phyloP scores from a whole-genome alignment of 345 rosid species.

The Eucalyptus shirleyi region DNA sequence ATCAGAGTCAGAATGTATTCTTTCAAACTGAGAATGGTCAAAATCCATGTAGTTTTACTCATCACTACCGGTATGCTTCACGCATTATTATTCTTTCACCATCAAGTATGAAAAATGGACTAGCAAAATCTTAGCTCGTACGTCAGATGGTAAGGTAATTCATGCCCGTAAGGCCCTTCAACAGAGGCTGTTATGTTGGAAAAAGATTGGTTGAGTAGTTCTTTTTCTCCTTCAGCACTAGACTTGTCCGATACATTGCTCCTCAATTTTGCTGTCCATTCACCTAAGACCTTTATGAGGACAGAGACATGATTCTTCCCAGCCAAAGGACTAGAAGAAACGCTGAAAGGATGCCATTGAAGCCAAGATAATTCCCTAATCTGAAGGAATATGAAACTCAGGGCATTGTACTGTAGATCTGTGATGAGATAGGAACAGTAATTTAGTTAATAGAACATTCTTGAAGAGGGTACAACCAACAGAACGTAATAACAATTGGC shows the following conservation, averaged over 20 bases:
- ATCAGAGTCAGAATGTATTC: not conserved
- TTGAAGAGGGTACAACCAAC: not conserved
- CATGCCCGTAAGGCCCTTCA: constrained; percentile 96
- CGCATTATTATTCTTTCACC: not conserved
- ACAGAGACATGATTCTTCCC: constrained; percentile 58
- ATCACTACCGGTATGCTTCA: not conserved
- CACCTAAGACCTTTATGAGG: constrained; percentile 82
- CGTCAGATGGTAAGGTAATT: constrained; percentile 74
- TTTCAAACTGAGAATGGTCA: not conserved
- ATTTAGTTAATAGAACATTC: not conserved
- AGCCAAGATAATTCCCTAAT: constrained; percentile 78
- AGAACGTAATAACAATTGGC: not conserved
- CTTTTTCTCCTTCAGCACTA: constrained; percentile 12
- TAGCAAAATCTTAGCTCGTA: constrained; percentile 6
- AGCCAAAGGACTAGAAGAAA: constrained; percentile 84
- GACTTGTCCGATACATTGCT: constrained; percentile 23
- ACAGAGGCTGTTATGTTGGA: constrained; percentile 58
- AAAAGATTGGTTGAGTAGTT: not conserved
- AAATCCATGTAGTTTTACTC: not conserved
- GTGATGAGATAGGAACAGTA: not conserved
- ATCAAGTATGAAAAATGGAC: not conserved
- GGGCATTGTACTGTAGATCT: constrained; percentile 75
- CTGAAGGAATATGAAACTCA: constrained; percentile 83
- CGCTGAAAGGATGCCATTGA: constrained; percentile 98
- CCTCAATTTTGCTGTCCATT: constrained; percentile 67